Percentiles rank a stretch among this genome's conserved stretches.
phyloP scores from a whole-genome alignment of 371 early-diverging fungal species.

The Apophysomyces sp. region DNA sequence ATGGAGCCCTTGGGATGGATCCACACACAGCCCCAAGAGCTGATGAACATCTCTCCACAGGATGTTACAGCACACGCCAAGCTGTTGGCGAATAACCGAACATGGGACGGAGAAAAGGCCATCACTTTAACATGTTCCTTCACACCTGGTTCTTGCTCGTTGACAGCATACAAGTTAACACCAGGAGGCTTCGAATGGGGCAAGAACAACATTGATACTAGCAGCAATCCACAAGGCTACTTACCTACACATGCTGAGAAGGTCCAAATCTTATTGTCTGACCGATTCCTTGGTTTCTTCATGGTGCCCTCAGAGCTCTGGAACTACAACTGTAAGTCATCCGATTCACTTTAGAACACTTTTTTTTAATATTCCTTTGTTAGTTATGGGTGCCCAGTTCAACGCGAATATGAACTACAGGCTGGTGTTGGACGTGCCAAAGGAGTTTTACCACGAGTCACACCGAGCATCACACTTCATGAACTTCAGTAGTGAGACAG shows the following conservation, averaged over 20 bases:
- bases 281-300: slow-evolving; percentile 95
- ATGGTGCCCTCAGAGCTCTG: slow-evolving; percentile 96
- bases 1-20: slow-evolving; percentile 98
- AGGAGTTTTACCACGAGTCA: slow-evolving; percentile 95
- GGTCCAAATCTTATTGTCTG: slow-evolving; percentile 93
- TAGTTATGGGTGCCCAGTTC: slow-evolving; percentile 87
- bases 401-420: slow-evolving; percentile 90
- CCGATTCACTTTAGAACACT: neutral
- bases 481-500: slow-evolving; percentile 89
- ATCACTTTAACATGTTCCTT: slow-evolving; percentile 91
- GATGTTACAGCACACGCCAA: slow-evolving; percentile 91
- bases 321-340: slow-evolving; percentile 81
- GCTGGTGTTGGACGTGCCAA: slow-evolving; percentile 88
- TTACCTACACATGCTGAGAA: slow-evolving; percentile 88
- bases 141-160: slow-evolving; percentile 96
- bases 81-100: slow-evolving; percentile 81
- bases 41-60: slow-evolving; percentile 88
- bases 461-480: slow-evolving; percentile 96
- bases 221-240: slow-evolving; percentile 86
- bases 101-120: slow-evolving; percentile 96
- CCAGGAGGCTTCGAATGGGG: slow-evolving; percentile 97
- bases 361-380: neutral
- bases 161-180: slow-evolving; percentile 94
- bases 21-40: slow-evolving; percentile 95
- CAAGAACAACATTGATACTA: slow-evolving; percentile 72